phyloP scores from a whole-genome alignment of 2,329 filamentous ascomycete genomes.

The Microascus cirrosus region DNA sequence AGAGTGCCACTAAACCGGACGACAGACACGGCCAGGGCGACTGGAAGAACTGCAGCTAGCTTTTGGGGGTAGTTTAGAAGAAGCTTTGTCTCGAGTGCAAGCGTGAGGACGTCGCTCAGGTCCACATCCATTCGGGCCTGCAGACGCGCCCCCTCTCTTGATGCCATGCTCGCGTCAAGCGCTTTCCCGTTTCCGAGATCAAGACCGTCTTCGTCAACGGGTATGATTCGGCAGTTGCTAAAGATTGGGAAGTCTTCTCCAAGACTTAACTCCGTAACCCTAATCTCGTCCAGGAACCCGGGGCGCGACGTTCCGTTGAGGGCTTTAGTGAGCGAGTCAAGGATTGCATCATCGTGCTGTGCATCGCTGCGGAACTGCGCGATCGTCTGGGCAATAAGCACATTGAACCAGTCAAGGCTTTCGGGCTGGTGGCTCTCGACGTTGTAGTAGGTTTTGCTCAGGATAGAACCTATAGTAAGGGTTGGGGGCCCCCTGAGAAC shows the following conservation, averaged over 20 bases:
- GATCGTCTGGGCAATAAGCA: conserved; percentile 90
- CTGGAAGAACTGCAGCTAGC: conserved; percentile 77
- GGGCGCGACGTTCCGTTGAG: conserved; percentile 82
- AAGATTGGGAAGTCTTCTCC: conserved; percentile 98
- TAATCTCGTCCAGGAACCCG: conserved; percentile 87
- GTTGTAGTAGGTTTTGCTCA: conserved; percentile 97
- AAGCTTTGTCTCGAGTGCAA: conserved; percentile 89
- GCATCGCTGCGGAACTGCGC: conserved; percentile 91
- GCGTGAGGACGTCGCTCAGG: conserved; percentile 86
- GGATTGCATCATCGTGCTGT: conserved; percentile 80
- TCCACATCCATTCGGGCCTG: conserved; percentile 97
- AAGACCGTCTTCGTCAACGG: conserved; percentile 70
- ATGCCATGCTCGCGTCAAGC: conserved; percentile 40
- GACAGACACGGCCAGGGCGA: conserved; percentile 83
- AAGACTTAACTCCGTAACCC: conserved; percentile 83
- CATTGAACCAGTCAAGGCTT: conserved; percentile 97
- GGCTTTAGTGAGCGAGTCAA: conserved; percentile 72
- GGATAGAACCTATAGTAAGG: conserved; percentile 84
- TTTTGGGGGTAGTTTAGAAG: conserved; percentile 91
- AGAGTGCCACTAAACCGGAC: conserved; percentile 91
- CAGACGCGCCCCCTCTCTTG: conserved; percentile 58
- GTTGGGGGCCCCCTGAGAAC: conserved; percentile 62
- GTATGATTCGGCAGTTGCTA: conserved; percentile 93
- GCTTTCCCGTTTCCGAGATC: conserved; percentile 38
- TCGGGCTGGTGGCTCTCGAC: conserved; percentile 92